phyloP scores from a whole-genome alignment of 495 filamentous ascomycete species.

The Amniculicola lignicola region DNA sequence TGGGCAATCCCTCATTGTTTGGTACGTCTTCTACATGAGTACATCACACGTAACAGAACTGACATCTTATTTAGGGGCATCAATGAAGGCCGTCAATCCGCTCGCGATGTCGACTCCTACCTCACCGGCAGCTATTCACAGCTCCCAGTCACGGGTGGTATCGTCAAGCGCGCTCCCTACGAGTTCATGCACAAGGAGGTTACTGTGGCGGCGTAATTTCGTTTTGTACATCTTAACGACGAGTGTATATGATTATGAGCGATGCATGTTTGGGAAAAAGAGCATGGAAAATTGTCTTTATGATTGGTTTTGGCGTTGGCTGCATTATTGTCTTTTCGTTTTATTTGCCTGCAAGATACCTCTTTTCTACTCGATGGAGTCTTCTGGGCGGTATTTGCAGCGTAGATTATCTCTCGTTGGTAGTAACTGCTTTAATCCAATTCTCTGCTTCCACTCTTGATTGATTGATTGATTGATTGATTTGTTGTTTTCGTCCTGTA shows the following conservation, averaged over 20 bases:
- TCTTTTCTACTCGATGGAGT: conserved; percentile 20
- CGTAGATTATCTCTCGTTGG: conserved; percentile 15
- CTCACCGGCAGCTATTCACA: conserved; percentile 72
- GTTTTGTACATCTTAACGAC: conserved; percentile 7
- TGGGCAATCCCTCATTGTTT: conserved; percentile 96
- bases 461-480: too few relatives aligned
- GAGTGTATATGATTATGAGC: conserved; percentile 1
- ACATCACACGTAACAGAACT: not conserved
- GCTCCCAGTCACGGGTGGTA: conserved; percentile 91
- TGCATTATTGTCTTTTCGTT: not conserved
- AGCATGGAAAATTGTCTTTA: not conserved
- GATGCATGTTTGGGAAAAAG: not conserved
- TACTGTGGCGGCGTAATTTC: conserved; percentile 38
- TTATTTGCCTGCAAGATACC: conserved; percentile 28
- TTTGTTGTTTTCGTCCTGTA: too few relatives aligned
- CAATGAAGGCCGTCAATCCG: conserved; percentile 93
- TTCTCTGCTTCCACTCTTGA: too few relatives aligned
- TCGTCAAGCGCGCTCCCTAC: conserved; percentile 77
- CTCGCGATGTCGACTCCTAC: conserved; percentile 89
- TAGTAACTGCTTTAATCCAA: not conserved
- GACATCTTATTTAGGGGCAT: conserved; percentile 67
- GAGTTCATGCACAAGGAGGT: conserved; percentile 47
- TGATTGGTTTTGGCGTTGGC: conserved; percentile 3
- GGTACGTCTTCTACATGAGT: conserved; percentile 57
- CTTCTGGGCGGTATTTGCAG: conserved; percentile 23